These are phyloP conservation scores for Phalaenopsis aphrodite DNA, from an alignment of 106 monocot species.

Conservation along the genomic window DNA sequence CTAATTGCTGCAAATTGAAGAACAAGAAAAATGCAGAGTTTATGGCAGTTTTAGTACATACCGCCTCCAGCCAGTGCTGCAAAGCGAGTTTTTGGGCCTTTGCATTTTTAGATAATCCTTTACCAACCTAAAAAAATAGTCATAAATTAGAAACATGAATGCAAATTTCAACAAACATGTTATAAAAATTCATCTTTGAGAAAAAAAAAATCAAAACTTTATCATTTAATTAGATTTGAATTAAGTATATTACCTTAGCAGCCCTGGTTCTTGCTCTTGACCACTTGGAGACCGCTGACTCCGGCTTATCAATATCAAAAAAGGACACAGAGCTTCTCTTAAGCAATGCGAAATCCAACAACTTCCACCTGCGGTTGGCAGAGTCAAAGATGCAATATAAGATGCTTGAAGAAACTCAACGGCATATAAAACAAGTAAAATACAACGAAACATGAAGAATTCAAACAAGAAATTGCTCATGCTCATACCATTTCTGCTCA, in stretches of 20 bases:
- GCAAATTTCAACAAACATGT: neutral
- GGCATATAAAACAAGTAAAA: neutral
- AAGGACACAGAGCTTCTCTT: constrained; percentile 87
- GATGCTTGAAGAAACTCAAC: neutral
- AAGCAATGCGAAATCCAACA: constrained; percentile 90
- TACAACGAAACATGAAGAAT: neutral
- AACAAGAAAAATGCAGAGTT: neutral
- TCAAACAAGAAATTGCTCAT: neutral
- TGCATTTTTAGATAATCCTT: constrained; percentile 80
- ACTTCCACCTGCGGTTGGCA: constrained; percentile 60
- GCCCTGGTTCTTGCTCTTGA: constrained; percentile 78
- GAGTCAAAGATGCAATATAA: neutral
- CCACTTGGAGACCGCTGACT: constrained; percentile 77
- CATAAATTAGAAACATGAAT: neutral
- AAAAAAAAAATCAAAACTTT: neutral
- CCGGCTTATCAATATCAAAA: constrained; percentile 68
- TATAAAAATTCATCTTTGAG: neutral
- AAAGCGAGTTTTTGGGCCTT: constrained; percentile 88
- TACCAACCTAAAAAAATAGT: constrained; percentile 56
- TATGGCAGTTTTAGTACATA: constrained; percentile 16
- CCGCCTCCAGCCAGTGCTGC: constrained; percentile 99
- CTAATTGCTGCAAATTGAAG: neutral
- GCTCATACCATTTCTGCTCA: constrained; percentile 73
- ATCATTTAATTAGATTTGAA: neutral
- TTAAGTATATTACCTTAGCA: constrained; percentile 51